These are phyloP conservation scores for Chenopodium berlandieri DNA, from an alignment of 148 eudicot genomes.

Conservation along the genomic window DNA sequence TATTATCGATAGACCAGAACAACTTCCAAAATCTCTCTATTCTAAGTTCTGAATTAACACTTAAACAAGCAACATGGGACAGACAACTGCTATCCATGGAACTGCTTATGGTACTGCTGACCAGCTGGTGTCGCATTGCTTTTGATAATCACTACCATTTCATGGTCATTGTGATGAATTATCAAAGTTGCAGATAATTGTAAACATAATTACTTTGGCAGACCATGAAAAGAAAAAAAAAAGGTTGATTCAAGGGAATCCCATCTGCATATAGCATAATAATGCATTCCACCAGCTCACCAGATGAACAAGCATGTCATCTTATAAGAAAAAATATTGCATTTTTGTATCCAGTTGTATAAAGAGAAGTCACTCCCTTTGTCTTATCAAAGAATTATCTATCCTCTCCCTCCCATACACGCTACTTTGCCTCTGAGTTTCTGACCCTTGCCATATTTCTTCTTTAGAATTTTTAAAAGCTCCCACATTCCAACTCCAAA, in stretches of 20 bases:
- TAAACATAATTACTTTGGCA: neutral
- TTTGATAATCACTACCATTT: neutral
- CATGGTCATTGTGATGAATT: neutral
- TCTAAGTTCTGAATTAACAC: neutral
- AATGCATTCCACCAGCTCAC: neutral
- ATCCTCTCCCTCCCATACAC: neutral
- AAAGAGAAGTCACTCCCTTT: neutral
- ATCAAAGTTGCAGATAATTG: neutral
- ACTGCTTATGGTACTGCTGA: neutral
- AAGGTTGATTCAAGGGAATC: neutral
- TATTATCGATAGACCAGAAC: neutral
- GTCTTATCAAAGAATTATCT: neutral
- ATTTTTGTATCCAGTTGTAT: neutral
- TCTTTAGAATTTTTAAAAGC: neutral
- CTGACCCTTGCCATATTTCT: neutral
- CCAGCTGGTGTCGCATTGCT: neutral
- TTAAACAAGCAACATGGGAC: neutral
- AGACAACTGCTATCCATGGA: neutral
- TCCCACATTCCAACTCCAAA: neutral
- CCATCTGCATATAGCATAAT: neutral
- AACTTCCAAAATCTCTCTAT: neutral
- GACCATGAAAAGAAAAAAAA: too few species aligned
- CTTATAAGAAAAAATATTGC: neutral
- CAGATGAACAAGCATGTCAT: neutral
- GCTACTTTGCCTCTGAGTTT: neutral